These are phyloP conservation scores for Suaeda aralocaspica DNA, from an alignment of 148 eudicot genomes.

Conservation along the genomic window DNA sequence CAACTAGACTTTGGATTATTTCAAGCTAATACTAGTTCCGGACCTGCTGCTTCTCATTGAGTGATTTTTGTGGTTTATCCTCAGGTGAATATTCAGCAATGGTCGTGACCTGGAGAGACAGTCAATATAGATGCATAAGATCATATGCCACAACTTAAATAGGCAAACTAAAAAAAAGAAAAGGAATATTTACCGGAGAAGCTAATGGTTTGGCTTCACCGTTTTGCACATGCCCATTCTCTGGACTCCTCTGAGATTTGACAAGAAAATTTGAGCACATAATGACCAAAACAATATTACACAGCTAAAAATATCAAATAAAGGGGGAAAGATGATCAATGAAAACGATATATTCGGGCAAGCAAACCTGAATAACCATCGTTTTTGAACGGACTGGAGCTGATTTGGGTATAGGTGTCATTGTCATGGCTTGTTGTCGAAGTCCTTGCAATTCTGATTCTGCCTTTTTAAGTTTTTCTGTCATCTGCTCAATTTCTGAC, in stretches of 20 bases:
- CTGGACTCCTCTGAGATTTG: conserved; percentile 71
- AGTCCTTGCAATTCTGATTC: conserved; percentile 96
- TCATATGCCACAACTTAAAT: neutral
- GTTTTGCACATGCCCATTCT: conserved; percentile 60
- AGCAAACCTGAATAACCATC: conserved; percentile 55
- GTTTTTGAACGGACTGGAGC: conserved; percentile 69
- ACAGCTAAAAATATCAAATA: neutral
- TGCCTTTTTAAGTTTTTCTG: conserved; percentile 72
- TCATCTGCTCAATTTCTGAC: conserved; percentile 32
- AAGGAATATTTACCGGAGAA: conserved; percentile 37
- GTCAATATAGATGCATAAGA: conserved; percentile 11
- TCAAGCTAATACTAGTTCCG: conserved; percentile 15
- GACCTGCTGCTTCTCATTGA: conserved; percentile 96
- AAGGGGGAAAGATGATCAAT: conserved; percentile 9
- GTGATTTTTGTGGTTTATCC: conserved; percentile 88
- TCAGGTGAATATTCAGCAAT: conserved; percentile 57
- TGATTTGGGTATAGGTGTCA: conserved; percentile 76
- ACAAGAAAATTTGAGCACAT: conserved; percentile 11
- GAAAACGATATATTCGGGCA: conserved; percentile 13
- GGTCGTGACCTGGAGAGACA: conserved; percentile 42
- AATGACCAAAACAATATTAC: neutral
- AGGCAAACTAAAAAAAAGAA: neutral
- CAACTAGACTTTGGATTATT: conserved; percentile 2
- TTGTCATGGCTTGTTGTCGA: conserved; percentile 94
- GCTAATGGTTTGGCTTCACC: conserved; percentile 50